Evolutionary conservation across 1,284 basidiomycete species (phyloP).

Genomic region (Cryptococcus jaspeensis): DNA sequence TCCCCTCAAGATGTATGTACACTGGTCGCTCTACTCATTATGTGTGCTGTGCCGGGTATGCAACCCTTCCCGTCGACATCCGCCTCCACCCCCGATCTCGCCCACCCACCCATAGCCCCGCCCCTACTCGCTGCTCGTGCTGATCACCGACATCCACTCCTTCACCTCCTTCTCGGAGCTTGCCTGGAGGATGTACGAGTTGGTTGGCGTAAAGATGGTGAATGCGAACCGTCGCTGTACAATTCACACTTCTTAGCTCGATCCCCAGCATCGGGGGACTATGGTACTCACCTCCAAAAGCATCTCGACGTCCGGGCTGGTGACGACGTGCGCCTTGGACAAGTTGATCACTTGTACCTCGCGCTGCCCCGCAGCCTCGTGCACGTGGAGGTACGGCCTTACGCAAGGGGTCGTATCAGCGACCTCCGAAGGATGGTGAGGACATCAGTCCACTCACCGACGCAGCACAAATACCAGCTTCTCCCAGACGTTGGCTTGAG

Average conservation of each 20-base stretch:
- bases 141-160: conserved; percentile 64
- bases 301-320: conserved; percentile 78
- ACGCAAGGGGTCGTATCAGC: conserved; percentile 37
- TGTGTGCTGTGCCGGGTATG: too few relatives aligned
- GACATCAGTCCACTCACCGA: conserved; percentile 57
- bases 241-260: conserved; percentile 7
- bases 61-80: neutral
- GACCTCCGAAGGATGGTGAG: neutral
- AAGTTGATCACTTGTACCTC: conserved; percentile 83
- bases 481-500: conserved; percentile 75
- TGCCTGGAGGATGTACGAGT: conserved; percentile 83
- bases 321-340: conserved; percentile 77
- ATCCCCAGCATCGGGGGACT: neutral
- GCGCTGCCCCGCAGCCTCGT: conserved; percentile 72
- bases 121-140: conserved; percentile 18
- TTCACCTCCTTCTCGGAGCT: conserved; percentile 74
- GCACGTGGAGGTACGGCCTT: conserved; percentile 87
- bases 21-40: too few relatives aligned
- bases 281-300: conserved; percentile 70
- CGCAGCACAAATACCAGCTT: conserved; percentile 83
- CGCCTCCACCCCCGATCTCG: neutral
- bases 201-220: conserved; percentile 82
- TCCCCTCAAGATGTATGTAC: too few relatives aligned
- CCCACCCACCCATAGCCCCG: neutral
- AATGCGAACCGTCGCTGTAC: conserved; percentile 79